These are phyloP conservation scores for Cryomyces antarcticus DNA, from an alignment of 495 filamentous ascomycete genomes.

Conservation along the genomic window DNA sequence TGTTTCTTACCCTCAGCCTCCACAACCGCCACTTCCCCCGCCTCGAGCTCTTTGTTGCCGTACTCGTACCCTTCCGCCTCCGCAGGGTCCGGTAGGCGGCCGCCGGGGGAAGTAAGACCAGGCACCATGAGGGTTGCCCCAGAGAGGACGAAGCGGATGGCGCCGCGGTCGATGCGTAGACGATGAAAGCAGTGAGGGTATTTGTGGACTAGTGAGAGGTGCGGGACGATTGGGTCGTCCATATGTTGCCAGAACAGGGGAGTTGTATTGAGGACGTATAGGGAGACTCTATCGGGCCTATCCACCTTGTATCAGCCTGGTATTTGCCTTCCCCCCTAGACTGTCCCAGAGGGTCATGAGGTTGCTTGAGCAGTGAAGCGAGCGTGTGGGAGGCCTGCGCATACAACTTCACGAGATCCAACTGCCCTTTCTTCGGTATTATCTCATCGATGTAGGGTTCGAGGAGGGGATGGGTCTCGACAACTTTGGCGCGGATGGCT, in stretches of 20 bases:
- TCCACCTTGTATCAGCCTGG: not conserved
- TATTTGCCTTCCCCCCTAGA: not conserved
- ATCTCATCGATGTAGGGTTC: constrained; percentile 83
- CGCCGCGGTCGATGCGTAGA: constrained; percentile 71
- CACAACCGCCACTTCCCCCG: constrained; percentile 66
- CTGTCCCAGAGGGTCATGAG: not conserved
- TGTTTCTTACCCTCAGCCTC: constrained; percentile 85
- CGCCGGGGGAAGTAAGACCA: constrained; percentile 66
- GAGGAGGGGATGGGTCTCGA: constrained; percentile 70
- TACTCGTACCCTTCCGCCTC: constrained; percentile 20
- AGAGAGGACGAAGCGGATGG: constrained; percentile 85
- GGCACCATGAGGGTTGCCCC: constrained; percentile 93
- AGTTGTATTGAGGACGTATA: constrained; percentile 58
- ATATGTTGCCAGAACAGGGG: constrained; percentile 86
- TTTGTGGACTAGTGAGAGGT: constrained; percentile 28
- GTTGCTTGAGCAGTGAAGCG: not conserved
- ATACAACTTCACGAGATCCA: constrained; percentile 74
- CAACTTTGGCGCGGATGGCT: constrained; percentile 55
- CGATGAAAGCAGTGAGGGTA: constrained; percentile 45
- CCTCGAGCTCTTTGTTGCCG: constrained; percentile 36
- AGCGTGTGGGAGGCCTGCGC: not conserved
- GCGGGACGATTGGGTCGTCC: constrained; percentile 57
- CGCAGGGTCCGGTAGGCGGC: constrained; percentile 38
- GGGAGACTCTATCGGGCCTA: constrained; percentile 63
- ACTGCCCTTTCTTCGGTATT: constrained; percentile 83